Percentiles rank a stretch among this genome's conserved stretches.
These are phyloP conservation scores for Aspergillus ellipticus DNA, from an alignment of 495 filamentous ascomycete species.

Conservation along the genomic window DNA sequence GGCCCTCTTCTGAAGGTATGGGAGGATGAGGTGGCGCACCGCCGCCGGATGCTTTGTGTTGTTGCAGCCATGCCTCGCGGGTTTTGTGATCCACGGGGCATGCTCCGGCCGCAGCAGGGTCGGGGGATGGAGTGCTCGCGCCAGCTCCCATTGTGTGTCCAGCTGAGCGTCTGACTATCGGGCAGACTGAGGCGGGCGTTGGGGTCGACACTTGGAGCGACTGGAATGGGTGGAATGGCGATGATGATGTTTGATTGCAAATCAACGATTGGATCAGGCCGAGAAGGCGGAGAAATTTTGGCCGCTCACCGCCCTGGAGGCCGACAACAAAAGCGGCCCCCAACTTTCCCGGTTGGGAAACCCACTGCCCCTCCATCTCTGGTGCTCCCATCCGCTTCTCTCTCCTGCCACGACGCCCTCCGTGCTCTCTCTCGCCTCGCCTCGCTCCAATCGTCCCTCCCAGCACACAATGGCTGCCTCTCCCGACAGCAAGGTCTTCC, in stretches of 20 bases:
- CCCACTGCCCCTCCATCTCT: conserved; percentile 4
- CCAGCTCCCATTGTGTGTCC: conserved; percentile 32
- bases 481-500: conserved; percentile 57
- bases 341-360: conserved; percentile 15
- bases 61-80: conserved; percentile 74
- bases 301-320: conserved; percentile 29
- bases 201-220: background rate
- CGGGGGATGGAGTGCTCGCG: conserved; percentile 37
- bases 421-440: conserved; percentile 1
- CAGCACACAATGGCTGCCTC: conserved; percentile 42
- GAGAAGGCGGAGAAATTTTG: conserved; percentile 25
- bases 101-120: conserved; percentile 27
- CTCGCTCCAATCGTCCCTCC: background rate
- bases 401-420: no score
- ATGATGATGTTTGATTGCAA: conserved; percentile 3
- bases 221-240: background rate
- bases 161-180: background rate
- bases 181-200: background rate
- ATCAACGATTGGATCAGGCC: background rate
- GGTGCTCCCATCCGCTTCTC: background rate
- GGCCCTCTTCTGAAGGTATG: conserved; percentile 25
- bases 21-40: conserved; percentile 31
- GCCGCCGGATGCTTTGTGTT: conserved; percentile 32
- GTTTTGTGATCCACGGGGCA: conserved; percentile 91
- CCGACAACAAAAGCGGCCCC: background rate